These are phyloP conservation scores for Teratosphaeriaceae sp. DNA, from an alignment of 2,329 filamentous ascomycete species.

Conservation along the genomic window DNA sequence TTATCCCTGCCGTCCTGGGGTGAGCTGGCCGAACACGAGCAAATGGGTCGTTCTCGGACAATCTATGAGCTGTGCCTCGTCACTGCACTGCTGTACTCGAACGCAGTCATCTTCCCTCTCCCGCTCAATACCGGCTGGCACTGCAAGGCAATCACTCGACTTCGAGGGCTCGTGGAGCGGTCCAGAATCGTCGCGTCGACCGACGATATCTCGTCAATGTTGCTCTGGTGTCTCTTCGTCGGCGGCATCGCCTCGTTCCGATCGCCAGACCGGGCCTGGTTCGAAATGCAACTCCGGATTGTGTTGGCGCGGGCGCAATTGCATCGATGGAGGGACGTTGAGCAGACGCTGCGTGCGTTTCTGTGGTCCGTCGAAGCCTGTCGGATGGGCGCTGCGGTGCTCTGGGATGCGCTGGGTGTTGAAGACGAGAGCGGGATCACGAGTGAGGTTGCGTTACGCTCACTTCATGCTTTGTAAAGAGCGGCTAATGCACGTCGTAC, in stretches of 20 bases:
- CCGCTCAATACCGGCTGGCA: conserved; percentile 1
- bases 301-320: background rate
- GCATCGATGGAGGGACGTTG: background rate
- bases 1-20: background rate
- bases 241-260: background rate
- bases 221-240: background rate
- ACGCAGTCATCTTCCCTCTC: background rate
- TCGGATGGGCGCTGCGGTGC: background rate
- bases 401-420: background rate
- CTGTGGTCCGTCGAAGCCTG: background rate
- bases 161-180: background rate
- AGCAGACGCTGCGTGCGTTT: background rate
- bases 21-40: background rate
- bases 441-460: background rate
- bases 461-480: background rate
- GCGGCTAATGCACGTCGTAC: background rate
- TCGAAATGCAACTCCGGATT: background rate
- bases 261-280: background rate
- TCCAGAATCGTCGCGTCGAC: background rate
- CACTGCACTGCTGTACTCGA: background rate
- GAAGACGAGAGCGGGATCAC: background rate
- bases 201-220: background rate
- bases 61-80: background rate
- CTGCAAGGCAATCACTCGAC: background rate
- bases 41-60: background rate